phyloP scores from a whole-genome alignment of 2,329 filamentous ascomycete species.

The Metarhizium album region DNA sequence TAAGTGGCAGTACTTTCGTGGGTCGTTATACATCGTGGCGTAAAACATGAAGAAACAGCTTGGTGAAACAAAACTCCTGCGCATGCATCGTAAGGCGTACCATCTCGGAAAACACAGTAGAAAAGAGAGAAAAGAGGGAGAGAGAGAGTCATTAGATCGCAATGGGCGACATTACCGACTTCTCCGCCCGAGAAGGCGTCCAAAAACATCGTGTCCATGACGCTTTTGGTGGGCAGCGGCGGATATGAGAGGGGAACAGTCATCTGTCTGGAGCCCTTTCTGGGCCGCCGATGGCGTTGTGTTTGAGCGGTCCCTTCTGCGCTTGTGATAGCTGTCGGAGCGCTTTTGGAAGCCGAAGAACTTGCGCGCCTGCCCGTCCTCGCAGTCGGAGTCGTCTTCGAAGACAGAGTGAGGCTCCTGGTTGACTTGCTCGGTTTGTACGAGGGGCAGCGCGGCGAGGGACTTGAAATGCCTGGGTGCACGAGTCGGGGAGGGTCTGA shows the following conservation, averaged over 20 bases:
- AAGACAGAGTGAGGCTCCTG: conserved; percentile 33
- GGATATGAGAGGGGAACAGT: not conserved
- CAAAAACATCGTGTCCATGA: conserved; percentile 24
- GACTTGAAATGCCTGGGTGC: conserved; percentile 18
- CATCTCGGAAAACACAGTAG: too few species aligned
- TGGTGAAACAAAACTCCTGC: not conserved
- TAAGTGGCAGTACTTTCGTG: not conserved
- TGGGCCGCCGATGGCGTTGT: not conserved
- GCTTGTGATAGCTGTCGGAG: conserved; percentile 22
- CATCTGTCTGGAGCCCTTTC: not conserved
- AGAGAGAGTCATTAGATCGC: not conserved
- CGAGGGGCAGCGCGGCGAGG: conserved; percentile 11
- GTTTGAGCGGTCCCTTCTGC: conserved; percentile 1
- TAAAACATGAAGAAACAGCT: not conserved
- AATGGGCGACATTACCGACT: conserved; percentile 9
- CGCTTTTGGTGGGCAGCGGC: conserved; percentile 14
- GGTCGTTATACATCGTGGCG: not conserved
- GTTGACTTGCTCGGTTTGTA: conserved; percentile 13
- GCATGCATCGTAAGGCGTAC: not conserved
- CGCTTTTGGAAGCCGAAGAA: conserved; percentile 34
- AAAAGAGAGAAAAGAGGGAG: not conserved
- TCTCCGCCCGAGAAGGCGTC: conserved; percentile 26
- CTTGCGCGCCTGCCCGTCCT: conserved; percentile 9
- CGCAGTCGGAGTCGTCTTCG: conserved; percentile 35
- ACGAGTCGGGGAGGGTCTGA: conserved; percentile 10